Evolutionary conservation across 129 eudicot species (phyloP).

Genomic region (Saposhnikovia divaricata): DNA sequence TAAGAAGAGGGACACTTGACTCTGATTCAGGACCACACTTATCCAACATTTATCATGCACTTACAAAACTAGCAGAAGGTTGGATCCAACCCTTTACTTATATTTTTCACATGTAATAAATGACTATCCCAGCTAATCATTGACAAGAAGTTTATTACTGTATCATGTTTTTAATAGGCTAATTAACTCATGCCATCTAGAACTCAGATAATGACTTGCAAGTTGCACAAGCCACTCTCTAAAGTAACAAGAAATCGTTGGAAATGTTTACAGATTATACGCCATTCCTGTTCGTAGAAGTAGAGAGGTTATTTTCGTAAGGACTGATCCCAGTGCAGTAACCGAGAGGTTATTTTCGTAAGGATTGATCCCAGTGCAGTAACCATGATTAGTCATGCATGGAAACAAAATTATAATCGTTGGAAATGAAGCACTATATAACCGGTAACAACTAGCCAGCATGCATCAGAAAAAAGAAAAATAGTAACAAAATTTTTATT

Average conservation of each 20-base stretch:
- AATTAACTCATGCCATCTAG: background rate
- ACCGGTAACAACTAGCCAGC: background rate
- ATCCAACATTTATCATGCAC: background rate
- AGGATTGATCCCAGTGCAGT: too few relatives aligned
- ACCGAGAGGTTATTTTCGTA: too few relatives aligned
- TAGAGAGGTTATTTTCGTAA: background rate
- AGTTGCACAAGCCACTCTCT: background rate
- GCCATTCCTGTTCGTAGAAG: background rate
- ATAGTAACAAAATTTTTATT: background rate
- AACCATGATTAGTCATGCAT: background rate
- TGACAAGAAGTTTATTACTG: background rate
- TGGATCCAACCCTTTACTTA: background rate
- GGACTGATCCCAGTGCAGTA: background rate
- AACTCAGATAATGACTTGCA: background rate
- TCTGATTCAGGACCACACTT: conserved; percentile 12
- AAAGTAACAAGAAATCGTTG: background rate
- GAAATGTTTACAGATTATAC: background rate
- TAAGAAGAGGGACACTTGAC: background rate
- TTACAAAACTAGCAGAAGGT: background rate
- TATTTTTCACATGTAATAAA: background rate
- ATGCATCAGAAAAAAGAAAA: background rate
- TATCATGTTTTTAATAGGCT: background rate
- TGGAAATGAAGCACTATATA: background rate
- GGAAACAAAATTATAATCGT: background rate
- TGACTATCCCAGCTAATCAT: background rate